These are phyloP conservation scores for Carnegiea gigantea DNA, from an alignment of 179 eudicot genomes.

Conservation along the genomic window DNA sequence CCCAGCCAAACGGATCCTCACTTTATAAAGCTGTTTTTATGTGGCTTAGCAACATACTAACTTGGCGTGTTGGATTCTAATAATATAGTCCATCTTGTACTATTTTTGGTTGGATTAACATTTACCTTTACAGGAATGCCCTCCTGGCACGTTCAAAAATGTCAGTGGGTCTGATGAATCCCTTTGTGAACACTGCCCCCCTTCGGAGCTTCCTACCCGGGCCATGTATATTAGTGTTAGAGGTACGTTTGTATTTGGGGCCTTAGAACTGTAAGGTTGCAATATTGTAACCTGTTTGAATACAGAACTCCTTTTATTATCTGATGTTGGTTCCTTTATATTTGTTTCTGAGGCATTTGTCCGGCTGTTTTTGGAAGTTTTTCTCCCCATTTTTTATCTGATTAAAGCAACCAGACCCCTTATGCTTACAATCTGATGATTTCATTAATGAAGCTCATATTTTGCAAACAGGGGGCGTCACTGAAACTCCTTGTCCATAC, in stretches of 20 bases:
- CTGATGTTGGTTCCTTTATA: background rate
- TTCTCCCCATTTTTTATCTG: background rate
- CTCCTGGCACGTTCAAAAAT: conserved; percentile 91
- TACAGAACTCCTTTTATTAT: background rate
- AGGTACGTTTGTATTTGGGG: conserved; percentile 45
- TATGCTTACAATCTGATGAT: conserved; percentile 4
- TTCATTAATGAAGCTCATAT: conserved; percentile 13
- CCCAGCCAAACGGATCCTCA: background rate
- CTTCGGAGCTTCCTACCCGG: conserved; percentile 80
- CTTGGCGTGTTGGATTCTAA: background rate
- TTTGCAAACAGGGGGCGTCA: conserved; percentile 75
- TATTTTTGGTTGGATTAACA: conserved; percentile 9
- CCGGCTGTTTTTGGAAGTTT: background rate
- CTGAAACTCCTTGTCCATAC: conserved; percentile 90
- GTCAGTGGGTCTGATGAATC: conserved; percentile 69
- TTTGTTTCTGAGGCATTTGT: background rate
- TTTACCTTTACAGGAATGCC: conserved; percentile 80
- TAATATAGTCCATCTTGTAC: background rate
- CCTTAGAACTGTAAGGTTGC: background rate
- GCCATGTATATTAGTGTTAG: conserved; percentile 65
- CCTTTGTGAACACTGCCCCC: conserved; percentile 76
- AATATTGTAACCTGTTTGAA: background rate
- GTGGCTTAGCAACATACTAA: background rate
- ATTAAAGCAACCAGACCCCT: background rate
- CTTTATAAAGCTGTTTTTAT: background rate